Evolutionary conservation across 108 stramenopile genomes (phyloP), one percentile per base, ranked within the genome.

Genomic region (Chaetoceros tenuissimus): DNA sequence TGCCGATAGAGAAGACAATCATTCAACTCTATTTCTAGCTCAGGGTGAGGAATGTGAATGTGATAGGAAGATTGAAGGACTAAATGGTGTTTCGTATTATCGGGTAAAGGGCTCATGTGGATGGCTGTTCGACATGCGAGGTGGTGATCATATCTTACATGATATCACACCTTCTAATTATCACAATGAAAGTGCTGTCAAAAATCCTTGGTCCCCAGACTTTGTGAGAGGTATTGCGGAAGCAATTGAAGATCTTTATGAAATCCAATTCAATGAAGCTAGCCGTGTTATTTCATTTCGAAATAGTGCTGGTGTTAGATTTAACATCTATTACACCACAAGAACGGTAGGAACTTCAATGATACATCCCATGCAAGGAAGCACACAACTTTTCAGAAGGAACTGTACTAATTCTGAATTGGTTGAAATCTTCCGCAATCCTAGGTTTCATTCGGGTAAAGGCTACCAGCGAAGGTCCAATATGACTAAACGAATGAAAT

Each of bases 271-370:
- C 28, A 55, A 55, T 28, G 30, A 28, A 18, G 13, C 10, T n/a
- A 55, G 54, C 30, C 23, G 28, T 24, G 30, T 55, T 28, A 19
- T 55, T 31, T 7, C 54, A 10, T 55, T 55, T 18, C 27, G 28
- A 7, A 19, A 24, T n/a, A 17, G 30, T 18, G 54, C 27, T n/a
- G n/a, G n/a, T 51, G 51, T 17, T 16, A 10, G 51, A 10, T 17
- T 51, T 51, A 51, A 51, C 24, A n/a, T 51, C 10, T 51, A 24
- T 51, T 51, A 51, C 24, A 51, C 51, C 10, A 51, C 51, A 25
- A 25, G 51, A n/a, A 51, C 51, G 18, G 24, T 51, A 51, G 51
- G 51, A 10, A 51, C 51, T 24, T 10, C 51, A 25, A 17, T 51
- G 51, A 25, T 17, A 10, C 51, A 51, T 25, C 51, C 51, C 21